A percentile compares a stretch with the other conserved stretches of the same genome.
Evolutionary conservation across 73 alveolate genomes (phyloP).

Genomic region (Uronychia setigera): DNA sequence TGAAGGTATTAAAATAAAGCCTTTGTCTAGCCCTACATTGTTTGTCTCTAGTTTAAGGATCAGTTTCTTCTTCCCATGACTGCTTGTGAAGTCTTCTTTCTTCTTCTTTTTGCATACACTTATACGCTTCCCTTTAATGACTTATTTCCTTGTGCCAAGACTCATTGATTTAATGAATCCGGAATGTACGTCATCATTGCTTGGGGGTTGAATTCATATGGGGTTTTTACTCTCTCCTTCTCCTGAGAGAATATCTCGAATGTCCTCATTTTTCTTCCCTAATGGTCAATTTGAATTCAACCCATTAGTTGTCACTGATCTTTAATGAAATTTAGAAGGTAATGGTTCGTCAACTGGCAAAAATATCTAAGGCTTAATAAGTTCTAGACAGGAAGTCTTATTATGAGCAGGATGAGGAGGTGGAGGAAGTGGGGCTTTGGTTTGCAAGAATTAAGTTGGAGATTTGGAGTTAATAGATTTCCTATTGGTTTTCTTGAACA

Average conservation of each 20-base stretch:
- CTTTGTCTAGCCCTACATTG: too few relatives aligned
- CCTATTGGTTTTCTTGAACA: neutral
- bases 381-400: neutral
- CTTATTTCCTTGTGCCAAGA: neutral
- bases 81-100: too few relatives aligned
- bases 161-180: neutral
- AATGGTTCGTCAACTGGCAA: too few relatives aligned
- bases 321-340: too few relatives aligned
- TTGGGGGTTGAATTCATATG: neutral
- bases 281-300: neutral
- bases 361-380: neutral
- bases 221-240: neutral
- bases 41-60: too few relatives aligned
- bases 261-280: neutral
- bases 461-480: neutral
- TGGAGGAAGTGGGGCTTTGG: neutral
- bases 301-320: too few relatives aligned
- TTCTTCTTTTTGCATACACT: too few relatives aligned
- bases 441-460: neutral
- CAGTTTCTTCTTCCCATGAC: too few relatives aligned
- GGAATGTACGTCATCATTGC: neutral
- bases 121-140: too few relatives aligned
- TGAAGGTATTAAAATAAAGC: too few relatives aligned
- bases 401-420: neutral
- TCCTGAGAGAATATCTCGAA: neutral